Evolutionary conservation across 2,329 filamentous ascomycete genomes (phyloP), one percentile per base, ranked within the genome.

Genomic region (Colletotrichum gloeosporioides): DNA sequence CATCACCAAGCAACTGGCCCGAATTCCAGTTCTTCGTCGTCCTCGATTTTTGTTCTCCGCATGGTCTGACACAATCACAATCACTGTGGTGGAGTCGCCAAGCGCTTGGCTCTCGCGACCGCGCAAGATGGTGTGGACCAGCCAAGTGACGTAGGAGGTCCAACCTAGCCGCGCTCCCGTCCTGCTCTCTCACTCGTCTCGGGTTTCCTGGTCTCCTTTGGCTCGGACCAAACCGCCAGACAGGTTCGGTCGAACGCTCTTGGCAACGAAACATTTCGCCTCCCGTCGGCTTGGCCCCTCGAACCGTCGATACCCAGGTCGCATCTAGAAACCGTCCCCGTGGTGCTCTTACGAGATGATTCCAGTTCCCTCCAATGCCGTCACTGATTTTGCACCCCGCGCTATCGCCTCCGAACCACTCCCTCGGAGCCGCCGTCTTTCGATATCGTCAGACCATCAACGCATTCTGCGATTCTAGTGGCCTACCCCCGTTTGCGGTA

Each of bases 101-200:
- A 76, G 74, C 15, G 44, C 74, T 76, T 76, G 74, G 74, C 70
- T 53, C 71, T 74, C 18, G 34, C 34, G 74, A 76, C 70, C 70
- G 29, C 74, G 74, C 74, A 74, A 74, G 57, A 65, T 74, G 70
- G 70, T 76, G 74, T 68, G 74, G 74, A 64, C 70, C 44, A 18
- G 70, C 74, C 74, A 76, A 69, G 74, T 76, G 74, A 74, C 74
- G 74, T 69, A 76, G 70, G 64, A 76, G 64, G 65, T 73, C 73
- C 57, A 68, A 29, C 63, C 63, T 29, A 49, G 70, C 65, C 57
- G 70, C 57, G 29, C 34, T 65, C 49, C 67, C 59, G 70, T 32
- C 32, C 36, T 36, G 36, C 57, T 70, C n/a, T 31, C 49, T 39
- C 34, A 49, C 18, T 25, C 27, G 49, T 36, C 9, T 44, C 7